A percentile compares a stretch with the other conserved stretches of the same genome.
Conservation (phyloP, 495 filamentous ascomycete species). For the Penicillium ochrochloron region DNA sequence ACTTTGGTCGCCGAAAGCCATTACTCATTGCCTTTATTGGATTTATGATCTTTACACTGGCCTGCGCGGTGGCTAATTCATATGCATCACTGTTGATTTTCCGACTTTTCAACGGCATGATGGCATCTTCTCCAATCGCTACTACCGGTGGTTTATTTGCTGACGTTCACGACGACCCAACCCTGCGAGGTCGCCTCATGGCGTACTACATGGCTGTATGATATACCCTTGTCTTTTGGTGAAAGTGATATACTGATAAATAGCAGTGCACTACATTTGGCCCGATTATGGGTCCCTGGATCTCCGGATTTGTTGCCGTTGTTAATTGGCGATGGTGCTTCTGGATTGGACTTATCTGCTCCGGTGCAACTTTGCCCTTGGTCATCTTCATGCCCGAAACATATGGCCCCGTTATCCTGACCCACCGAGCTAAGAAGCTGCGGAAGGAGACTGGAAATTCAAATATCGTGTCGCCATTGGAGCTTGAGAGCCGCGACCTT, state of each 20-base stretch:
- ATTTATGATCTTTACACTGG: conserved; percentile 71
- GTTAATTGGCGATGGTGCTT: conserved; percentile 68
- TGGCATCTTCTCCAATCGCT: conserved; percentile 67
- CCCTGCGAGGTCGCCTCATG: conserved; percentile 67
- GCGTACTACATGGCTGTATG: conserved; percentile 70
- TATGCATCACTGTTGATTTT: conserved; percentile 70
- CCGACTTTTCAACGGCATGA: conserved; percentile 65
- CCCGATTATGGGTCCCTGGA: conserved; percentile 64
- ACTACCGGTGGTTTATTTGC: conserved; percentile 74
- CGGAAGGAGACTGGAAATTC: conserved; percentile 65
- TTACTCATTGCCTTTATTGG: conserved; percentile 62
- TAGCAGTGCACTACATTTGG: conserved; percentile 64
- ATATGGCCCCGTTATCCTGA: conserved; percentile 73
- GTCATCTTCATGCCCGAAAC: conserved; percentile 63
- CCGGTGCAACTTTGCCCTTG: conserved; percentile 49
- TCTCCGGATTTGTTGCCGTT: conserved; percentile 65
- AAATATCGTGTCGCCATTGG: conserved; percentile 49
- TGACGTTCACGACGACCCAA: conserved; percentile 66
- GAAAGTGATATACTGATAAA: background rate
- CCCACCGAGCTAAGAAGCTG: conserved; percentile 64
- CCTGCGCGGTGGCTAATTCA: conserved; percentile 66
- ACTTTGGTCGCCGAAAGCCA: conserved; percentile 65
- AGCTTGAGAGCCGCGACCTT: conserved; percentile 50
- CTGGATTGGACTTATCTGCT: conserved; percentile 64
- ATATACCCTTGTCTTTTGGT: background rate